Evolutionary conservation across 768 basidiomycete genomes (phyloP).

Genomic region (Xerocomellus intermedius): DNA sequence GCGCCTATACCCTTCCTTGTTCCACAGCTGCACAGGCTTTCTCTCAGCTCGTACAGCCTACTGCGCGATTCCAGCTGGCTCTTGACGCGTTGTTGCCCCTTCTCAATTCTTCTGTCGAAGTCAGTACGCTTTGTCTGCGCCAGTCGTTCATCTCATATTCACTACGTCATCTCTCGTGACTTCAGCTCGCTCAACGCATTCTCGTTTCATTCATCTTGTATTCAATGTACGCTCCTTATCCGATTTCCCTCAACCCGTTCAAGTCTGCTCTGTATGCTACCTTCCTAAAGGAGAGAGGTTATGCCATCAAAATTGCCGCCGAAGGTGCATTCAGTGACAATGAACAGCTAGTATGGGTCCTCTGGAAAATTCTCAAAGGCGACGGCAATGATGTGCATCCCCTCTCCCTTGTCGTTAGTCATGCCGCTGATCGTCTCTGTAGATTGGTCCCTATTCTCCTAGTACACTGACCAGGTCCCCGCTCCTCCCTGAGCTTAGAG

Average conservation of each 20-base stretch:
- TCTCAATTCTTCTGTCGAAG: conserved; percentile 58
- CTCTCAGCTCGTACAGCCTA: conserved; percentile 70
- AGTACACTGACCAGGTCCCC: conserved; percentile 71
- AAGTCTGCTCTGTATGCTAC: conserved; percentile 67
- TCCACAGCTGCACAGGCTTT: conserved; percentile 77
- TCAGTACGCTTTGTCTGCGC: conserved; percentile 33
- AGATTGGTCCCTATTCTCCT: conserved; percentile 85
- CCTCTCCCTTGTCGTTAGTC: neutral
- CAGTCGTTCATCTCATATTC: conserved; percentile 16
- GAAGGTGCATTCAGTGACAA: conserved; percentile 52
- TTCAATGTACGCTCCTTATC: conserved; percentile 76
- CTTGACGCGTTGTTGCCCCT: conserved; percentile 78
- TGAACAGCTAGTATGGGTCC: conserved; percentile 81
- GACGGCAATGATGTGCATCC: conserved; percentile 71
- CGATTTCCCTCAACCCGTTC: conserved; percentile 80
- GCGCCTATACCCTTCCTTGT: conserved; percentile 69
- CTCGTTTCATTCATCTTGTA: conserved; percentile 78
- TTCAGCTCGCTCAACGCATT: conserved; percentile 68
- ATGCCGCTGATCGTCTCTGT: conserved; percentile 5
- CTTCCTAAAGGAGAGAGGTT: conserved; percentile 66
- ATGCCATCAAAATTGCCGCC: conserved; percentile 51
- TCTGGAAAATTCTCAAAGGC: conserved; percentile 84
- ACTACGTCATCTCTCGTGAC: conserved; percentile 10
- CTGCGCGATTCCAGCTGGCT: conserved; percentile 78
- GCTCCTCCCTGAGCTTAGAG: conserved; percentile 71